These are phyloP conservation scores for Spiraea crenata DNA, from an alignment of 331 rosid genomes.

Conservation along the genomic window DNA sequence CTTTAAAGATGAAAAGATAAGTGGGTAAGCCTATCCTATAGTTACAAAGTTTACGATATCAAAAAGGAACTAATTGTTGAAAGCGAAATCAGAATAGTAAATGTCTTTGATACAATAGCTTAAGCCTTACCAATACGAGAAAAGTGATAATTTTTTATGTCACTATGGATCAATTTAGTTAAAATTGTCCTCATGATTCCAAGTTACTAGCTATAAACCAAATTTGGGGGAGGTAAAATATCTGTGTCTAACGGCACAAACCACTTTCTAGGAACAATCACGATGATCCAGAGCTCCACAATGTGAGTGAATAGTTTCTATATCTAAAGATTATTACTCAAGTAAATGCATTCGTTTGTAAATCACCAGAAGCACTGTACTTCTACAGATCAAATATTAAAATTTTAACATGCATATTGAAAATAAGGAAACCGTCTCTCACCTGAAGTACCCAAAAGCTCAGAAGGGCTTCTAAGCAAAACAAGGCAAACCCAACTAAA, in stretches of 20 bases:
- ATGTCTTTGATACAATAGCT: too few species aligned
- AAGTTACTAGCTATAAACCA: neutral
- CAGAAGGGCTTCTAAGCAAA: conserved; percentile 93
- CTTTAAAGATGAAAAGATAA: neutral
- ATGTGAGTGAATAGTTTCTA: neutral
- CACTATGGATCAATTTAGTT: too few species aligned
- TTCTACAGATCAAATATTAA: neutral
- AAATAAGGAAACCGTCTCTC: conserved; percentile 19
- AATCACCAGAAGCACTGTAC: conserved; percentile 1
- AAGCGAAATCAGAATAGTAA: too few species aligned
- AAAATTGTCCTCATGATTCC: neutral
- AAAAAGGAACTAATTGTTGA: too few species aligned
- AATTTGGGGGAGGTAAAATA: neutral
- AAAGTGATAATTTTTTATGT: neutral
- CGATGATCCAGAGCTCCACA: neutral
- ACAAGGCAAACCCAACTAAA: conserved; percentile 81
- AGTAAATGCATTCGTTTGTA: neutral
- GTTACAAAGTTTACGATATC: neutral
- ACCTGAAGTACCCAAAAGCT: conserved; percentile 99
- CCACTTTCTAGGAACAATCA: neutral
- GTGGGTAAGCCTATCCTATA: neutral
- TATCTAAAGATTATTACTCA: neutral
- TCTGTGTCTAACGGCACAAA: neutral
- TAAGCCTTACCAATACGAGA: neutral
- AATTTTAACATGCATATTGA: neutral